phyloP scores from a whole-genome alignment of 306 rosid species.

The Acacia melanoxylon region DNA sequence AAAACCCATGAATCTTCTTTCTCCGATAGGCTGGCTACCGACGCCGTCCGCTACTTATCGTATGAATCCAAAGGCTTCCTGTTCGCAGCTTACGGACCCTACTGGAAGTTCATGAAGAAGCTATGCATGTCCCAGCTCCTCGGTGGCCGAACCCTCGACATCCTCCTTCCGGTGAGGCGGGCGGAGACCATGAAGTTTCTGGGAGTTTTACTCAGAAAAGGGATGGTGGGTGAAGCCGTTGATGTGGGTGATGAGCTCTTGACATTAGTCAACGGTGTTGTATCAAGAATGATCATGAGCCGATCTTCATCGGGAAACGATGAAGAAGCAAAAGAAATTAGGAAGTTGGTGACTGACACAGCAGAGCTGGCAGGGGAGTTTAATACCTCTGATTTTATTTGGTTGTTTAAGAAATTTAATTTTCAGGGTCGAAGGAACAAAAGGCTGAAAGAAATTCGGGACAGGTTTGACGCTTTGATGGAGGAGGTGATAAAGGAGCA shows the following conservation, averaged over 20 bases:
- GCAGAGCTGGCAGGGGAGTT: conserved; percentile 43
- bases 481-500: conserved; percentile 53
- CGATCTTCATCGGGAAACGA: conserved; percentile 37
- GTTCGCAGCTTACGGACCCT: conserved; percentile 45
- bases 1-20: conserved; percentile 59
- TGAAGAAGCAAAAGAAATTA: conserved; percentile 36
- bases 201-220: conserved; percentile 14
- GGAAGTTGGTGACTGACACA: conserved; percentile 37
- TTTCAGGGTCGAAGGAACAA: conserved; percentile 38
- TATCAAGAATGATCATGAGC: conserved; percentile 52
- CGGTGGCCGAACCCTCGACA: conserved; percentile 35
- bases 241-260: conserved; percentile 40
- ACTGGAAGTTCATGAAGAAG: conserved; percentile 70
- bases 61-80: conserved; percentile 35
- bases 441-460: conserved; percentile 26
- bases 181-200: conserved; percentile 35
- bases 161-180: conserved; percentile 20
- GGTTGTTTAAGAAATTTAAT: conserved; percentile 48
- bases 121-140: conserved; percentile 51
- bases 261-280: conserved; percentile 30
- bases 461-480: conserved; percentile 46
- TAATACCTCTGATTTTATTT: conserved; percentile 39
- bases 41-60: conserved; percentile 29
- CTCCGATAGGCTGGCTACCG: conserved; percentile 16
- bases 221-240: conserved; percentile 22